Evolutionary conservation across 179 eudicot species (phyloP).

Genomic region (Pouteria campechiana): DNA sequence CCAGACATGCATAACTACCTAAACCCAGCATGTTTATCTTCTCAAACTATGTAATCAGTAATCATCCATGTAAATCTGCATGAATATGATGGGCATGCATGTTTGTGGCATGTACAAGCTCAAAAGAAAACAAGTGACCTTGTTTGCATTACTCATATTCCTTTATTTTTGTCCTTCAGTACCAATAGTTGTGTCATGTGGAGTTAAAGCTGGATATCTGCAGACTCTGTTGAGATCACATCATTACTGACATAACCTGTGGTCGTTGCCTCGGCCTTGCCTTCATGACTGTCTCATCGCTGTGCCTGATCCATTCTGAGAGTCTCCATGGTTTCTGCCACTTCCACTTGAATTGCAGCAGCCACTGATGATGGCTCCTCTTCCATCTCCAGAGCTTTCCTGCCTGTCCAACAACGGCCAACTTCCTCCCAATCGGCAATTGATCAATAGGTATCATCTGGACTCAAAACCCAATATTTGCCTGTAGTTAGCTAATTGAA

Average conservation of each 20-base stretch:
- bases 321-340: slow-evolving; percentile 99
- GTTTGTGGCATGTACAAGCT: too few species aligned
- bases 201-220: too few species aligned
- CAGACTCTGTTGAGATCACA: slow-evolving; percentile 20
- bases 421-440: slow-evolving; percentile 74
- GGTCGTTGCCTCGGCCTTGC: slow-evolving; percentile 74
- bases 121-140: too few species aligned
- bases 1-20: too few species aligned
- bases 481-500: not conserved
- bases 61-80: too few species aligned
- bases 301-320: slow-evolving; percentile 91
- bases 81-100: too few species aligned
- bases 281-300: slow-evolving; percentile 87
- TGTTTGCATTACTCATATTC: too few species aligned
- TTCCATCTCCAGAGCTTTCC: slow-evolving; percentile 99
- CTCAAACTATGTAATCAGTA: too few species aligned
- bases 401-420: slow-evolving; percentile 72
- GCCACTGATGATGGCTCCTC: slow-evolving; percentile 99
- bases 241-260: slow-evolving; percentile 51
- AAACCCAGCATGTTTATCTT: too few species aligned
- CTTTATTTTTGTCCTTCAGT: too few species aligned
- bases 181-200: too few species aligned
- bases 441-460: slow-evolving; percentile 95
- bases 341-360: slow-evolving; percentile 96
- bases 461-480: too few species aligned